Conservation (phyloP, 768 basidiomycete species). For the Trametes coccinea region DNA sequence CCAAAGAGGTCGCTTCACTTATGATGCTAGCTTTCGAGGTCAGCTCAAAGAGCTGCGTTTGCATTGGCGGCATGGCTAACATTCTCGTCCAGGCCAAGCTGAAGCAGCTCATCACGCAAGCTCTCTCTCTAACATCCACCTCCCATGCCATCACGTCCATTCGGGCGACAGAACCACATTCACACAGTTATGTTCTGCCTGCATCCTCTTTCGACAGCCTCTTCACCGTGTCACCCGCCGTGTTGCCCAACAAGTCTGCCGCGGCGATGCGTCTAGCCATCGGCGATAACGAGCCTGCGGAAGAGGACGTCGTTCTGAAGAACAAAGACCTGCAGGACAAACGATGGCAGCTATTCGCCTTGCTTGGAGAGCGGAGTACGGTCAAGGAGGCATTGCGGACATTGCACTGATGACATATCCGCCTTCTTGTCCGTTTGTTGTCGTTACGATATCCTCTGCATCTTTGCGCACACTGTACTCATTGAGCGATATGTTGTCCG, state of each 20-base stretch:
- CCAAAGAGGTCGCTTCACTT: conserved; percentile 62
- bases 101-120: conserved; percentile 81
- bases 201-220: conserved; percentile 74
- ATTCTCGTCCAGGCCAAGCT: conserved; percentile 60
- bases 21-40: conserved; percentile 82
- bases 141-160: conserved; percentile 81
- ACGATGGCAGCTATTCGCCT: conserved; percentile 75
- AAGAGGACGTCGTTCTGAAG: conserved; percentile 58
- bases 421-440: neutral
- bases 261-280: conserved; percentile 70
- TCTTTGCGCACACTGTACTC: too few relatives aligned
- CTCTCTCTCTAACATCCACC: conserved; percentile 71
- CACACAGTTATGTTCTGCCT: conserved; percentile 48
- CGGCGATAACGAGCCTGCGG: conserved; percentile 51
- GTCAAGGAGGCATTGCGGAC: conserved; percentile 59
- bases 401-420: conserved; percentile 27
- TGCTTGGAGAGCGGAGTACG: conserved; percentile 72
- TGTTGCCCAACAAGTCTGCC: conserved; percentile 78
- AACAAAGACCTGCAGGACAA: conserved; percentile 59
- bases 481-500: too few relatives aligned
- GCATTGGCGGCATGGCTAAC: neutral
- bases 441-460: neutral
- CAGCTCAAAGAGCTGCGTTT: conserved; percentile 16
- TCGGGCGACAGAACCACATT: conserved; percentile 50
- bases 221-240: conserved; percentile 74